These are phyloP conservation scores for Lasiodiplodia citricola DNA, from an alignment of 2,329 filamentous ascomycete species.

Conservation along the genomic window DNA sequence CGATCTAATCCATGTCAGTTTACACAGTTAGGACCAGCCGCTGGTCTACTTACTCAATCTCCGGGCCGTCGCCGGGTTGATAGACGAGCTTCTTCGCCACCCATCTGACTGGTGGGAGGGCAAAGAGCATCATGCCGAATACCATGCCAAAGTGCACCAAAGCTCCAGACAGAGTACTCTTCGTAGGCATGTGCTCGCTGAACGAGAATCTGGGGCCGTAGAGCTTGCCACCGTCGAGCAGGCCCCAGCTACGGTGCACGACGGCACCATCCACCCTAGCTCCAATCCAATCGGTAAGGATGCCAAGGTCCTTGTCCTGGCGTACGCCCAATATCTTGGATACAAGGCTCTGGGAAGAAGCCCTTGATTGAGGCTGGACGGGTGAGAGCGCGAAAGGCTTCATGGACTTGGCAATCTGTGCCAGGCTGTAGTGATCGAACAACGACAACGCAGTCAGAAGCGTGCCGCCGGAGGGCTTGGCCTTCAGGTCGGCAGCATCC, in stretches of 20 bases:
- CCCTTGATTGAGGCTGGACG: conserved; percentile 44
- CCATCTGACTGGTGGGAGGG: conserved; percentile 61
- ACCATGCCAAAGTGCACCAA: conserved; percentile 56
- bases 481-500: conserved; percentile 60
- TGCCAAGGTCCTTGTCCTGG: conserved; percentile 61
- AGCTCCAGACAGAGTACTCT: conserved; percentile 54
- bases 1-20: conserved; percentile 49
- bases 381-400: conserved; percentile 59
- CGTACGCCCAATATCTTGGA: conserved; percentile 58
- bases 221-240: conserved; percentile 46
- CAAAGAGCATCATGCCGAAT: conserved; percentile 50
- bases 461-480: conserved; percentile 59
- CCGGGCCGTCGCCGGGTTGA: conserved; percentile 58
- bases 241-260: conserved; percentile 64
- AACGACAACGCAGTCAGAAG: conserved; percentile 69
- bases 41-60: conserved; percentile 44
- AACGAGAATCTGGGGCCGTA: conserved; percentile 66
- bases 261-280: conserved; percentile 61
- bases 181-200: conserved; percentile 60
- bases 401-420: conserved; percentile 54
- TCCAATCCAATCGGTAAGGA: conserved; percentile 60
- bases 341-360: conserved; percentile 40
- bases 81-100: conserved; percentile 54
- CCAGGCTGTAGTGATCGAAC: conserved; percentile 54
- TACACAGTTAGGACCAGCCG: background rate